These are phyloP conservation scores for Cystobasidium onofrii DNA, from an alignment of 768 basidiomycete species.

Conservation along the genomic window DNA sequence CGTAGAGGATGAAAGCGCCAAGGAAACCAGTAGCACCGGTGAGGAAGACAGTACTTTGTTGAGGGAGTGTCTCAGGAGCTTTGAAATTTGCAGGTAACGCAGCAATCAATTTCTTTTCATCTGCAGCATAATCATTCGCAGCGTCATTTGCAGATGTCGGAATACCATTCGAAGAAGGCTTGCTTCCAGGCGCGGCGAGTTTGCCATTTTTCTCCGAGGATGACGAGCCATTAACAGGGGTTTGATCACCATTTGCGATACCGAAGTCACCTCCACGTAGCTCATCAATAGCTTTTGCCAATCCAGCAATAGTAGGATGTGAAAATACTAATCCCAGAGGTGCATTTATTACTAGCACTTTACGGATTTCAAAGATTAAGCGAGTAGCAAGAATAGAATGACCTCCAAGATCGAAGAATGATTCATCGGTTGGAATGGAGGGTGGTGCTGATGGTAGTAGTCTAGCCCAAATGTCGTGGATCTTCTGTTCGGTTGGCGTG, in stretches of 20 bases:
- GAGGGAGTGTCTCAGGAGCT: slow-evolving; percentile 56
- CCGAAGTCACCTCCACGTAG: slow-evolving; percentile 75
- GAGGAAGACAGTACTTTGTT: slow-evolving; percentile 64
- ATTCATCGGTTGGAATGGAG: slow-evolving; percentile 72
- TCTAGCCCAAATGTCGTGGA: slow-evolving; percentile 74
- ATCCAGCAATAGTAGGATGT: slow-evolving; percentile 69
- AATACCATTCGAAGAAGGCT: background rate
- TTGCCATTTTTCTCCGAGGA: slow-evolving; percentile 14
- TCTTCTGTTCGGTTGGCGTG: slow-evolving; percentile 65
- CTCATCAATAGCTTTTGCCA: slow-evolving; percentile 65
- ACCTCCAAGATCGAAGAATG: slow-evolving; percentile 95
- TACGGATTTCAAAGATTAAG: slow-evolving; percentile 92
- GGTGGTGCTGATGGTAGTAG: slow-evolving; percentile 65
- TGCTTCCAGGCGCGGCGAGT: slow-evolving; percentile 2
- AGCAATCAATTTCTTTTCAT: slow-evolving; percentile 59
- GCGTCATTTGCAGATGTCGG: slow-evolving; percentile 35
- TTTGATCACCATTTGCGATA: slow-evolving; percentile 49
- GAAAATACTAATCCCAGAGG: slow-evolving; percentile 88
- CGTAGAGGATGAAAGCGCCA: slow-evolving; percentile 79
- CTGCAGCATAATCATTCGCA: slow-evolving; percentile 61
- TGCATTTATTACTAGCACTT: slow-evolving; percentile 78
- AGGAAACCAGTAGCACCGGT: slow-evolving; percentile 97
- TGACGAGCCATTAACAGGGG: slow-evolving; percentile 9
- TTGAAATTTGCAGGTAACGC: slow-evolving; percentile 59
- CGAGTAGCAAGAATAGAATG: slow-evolving; percentile 97